These are phyloP conservation scores for Ensete ventricosum DNA, from an alignment of 176 grass and related monocot genomes.

Conservation along the genomic window DNA sequence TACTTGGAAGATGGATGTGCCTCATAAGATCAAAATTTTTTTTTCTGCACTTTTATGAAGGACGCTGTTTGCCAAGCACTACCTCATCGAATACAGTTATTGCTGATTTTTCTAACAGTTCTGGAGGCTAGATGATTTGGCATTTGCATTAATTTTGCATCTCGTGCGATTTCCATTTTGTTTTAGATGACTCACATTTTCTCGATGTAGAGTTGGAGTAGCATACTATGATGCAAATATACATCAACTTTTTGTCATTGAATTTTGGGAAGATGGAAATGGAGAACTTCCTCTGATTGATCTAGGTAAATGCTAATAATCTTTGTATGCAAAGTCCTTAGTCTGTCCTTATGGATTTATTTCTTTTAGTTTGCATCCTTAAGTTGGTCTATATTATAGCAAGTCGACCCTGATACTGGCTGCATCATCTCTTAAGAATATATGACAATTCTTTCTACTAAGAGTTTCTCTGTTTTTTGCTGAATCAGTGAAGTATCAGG, in stretches of 20 bases:
- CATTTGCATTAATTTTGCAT: neutral
- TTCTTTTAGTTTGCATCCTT: neutral
- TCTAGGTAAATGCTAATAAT: constrained; percentile 46
- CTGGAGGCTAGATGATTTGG: neutral
- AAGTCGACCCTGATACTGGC: neutral
- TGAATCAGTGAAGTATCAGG: constrained; percentile 78
- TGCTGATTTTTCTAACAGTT: neutral
- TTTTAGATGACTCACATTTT: constrained; percentile 11
- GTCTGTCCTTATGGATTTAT: neutral
- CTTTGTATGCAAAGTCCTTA: neutral
- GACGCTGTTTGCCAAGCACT: no score
- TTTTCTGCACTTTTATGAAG: no score
- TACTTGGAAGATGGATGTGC: no score
- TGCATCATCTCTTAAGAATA: neutral
- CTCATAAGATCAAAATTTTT: no score
- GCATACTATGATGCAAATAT: constrained; percentile 85
- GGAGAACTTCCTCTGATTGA: constrained; percentile 82
- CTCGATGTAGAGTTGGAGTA: constrained; percentile 52
- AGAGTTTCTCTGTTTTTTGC: constrained; percentile 20
- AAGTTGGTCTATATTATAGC: neutral
- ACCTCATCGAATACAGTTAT: neutral
- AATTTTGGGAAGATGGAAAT: constrained; percentile 79
- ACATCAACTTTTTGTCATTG: constrained; percentile 75
- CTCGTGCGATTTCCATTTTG: constrained; percentile 3
- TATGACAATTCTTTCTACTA: constrained; percentile 6